Base-by-base conservation (phyloP, 2,329 filamentous ascomycete species). In the Verticillium nonalfalfae region DNA sequence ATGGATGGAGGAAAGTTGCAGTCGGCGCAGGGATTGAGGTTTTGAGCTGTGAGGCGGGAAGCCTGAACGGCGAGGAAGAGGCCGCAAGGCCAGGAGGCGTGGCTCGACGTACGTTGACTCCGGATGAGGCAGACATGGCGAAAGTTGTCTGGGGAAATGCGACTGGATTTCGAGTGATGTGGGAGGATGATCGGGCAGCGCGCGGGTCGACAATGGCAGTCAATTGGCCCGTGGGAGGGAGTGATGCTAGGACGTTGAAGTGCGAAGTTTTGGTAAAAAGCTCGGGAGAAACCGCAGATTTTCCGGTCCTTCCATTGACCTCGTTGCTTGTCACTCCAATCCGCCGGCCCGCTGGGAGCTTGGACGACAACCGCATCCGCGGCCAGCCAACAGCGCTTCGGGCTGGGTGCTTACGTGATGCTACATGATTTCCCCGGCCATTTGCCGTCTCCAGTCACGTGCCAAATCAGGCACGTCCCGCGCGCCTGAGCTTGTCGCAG, bases 51-150 rank as follows among this genome's bases (percentile, higher is more conserved):
- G 38, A 35, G 39, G 50, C 56, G 18, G 36, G 21, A 58, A 35
- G 38, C 54, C 14, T 33, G 14, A 15, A 50, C 34, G 14, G 31
- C 35, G 65, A 65, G 67, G 63, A 18, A 11, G 56, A 35, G 18
- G 31, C 35, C 65, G 65, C 66, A 61, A 64, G 55, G 65, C 67
- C 68, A 62, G 66, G 67, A 67, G 62, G 67, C 60, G 38, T 66
- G 67, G 68, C 68, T 70, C 64, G 67, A 81, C 81, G 67, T 79
- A 89, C 86, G 77, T 89, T 89, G 75, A 88, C 85, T 81, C 86
- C 86, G 75, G 87, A 86, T 68, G 40, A 34, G 40, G 85, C 81
- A 78, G 85, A 84, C 86, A 89, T 89, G 79, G 77, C 70, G 71
- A 69, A 74, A 69, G 68, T 70, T 68, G 71, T 73, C 74, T 71